Percentiles rank a stretch among this genome's conserved stretches.
Evolutionary conservation across 148 eudicot species (phyloP).

Genomic region (Cornus florida): DNA sequence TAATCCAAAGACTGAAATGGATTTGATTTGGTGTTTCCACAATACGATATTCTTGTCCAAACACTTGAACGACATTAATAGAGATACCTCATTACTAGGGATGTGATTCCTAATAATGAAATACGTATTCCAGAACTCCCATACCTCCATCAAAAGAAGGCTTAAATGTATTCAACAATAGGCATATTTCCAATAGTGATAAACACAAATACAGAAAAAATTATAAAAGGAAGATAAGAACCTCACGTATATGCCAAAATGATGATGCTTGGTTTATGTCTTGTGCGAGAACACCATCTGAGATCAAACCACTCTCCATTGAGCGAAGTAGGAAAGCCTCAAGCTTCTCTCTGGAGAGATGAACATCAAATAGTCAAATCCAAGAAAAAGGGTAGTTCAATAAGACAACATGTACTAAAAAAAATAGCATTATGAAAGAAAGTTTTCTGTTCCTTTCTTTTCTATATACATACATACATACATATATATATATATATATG

Average conservation of each 20-base stretch:
- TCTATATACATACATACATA: too few relatives aligned
- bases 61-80: too few relatives aligned
- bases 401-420: background rate
- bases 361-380: slow-evolving; percentile 11
- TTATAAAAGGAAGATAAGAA: slow-evolving; percentile 20
- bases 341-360: slow-evolving; percentile 79
- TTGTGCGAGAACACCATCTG: slow-evolving; percentile 93
- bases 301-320: slow-evolving; percentile 80
- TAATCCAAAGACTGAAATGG: too few relatives aligned
- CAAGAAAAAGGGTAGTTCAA: background rate
- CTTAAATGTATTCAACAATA: background rate
- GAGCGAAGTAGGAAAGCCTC: slow-evolving; percentile 78
- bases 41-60: too few relatives aligned
- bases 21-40: too few relatives aligned
- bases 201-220: background rate
- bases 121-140: background rate
- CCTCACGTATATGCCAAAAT: slow-evolving; percentile 98
- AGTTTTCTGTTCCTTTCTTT: too few relatives aligned
- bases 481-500: too few relatives aligned
- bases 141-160: background rate
- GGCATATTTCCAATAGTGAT: background rate
- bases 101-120: too few relatives aligned
- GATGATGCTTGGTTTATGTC: slow-evolving; percentile 90
- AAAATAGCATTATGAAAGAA: too few relatives aligned
- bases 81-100: too few relatives aligned